Evolutionary conservation across 83 land plant species (phyloP).

Genomic region (Picea engelmannii): DNA sequence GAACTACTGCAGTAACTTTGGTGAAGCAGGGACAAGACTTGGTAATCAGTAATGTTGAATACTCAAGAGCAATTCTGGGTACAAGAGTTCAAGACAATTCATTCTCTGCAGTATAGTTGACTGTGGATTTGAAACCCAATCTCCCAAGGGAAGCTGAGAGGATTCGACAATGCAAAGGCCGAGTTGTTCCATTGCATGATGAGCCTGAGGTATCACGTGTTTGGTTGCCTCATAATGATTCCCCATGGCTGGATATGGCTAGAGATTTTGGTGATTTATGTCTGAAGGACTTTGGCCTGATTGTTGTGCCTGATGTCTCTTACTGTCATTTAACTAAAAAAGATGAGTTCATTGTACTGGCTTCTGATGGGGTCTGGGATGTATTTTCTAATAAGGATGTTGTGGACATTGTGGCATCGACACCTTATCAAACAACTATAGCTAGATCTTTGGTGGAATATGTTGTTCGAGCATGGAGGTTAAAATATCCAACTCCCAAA

Average conservation of each 20-base stretch:
- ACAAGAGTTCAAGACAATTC: conserved; percentile 35
- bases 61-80: conserved; percentile 53
- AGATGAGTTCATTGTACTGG: conserved; percentile 75
- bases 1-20: conserved; percentile 87
- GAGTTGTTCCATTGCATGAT: conserved; percentile 85
- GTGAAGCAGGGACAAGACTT: conserved; percentile 80
- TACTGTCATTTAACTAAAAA: conserved; percentile 48
- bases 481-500: conserved; percentile 65
- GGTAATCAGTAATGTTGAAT: conserved; percentile 50
- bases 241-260: conserved; percentile 87
- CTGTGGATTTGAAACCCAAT: conserved; percentile 60
- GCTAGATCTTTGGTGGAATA: conserved; percentile 71
- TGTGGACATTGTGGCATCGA: conserved; percentile 59
- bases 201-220: conserved; percentile 45
- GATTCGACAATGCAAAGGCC: conserved; percentile 73
- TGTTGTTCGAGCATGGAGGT: conserved; percentile 65
- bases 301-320: conserved; percentile 65
- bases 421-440: conserved; percentile 58
- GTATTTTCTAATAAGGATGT: conserved; percentile 65
- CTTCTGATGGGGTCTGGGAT: conserved; percentile 88
- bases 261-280: conserved; percentile 89
- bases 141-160: conserved; percentile 76
- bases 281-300: conserved; percentile 70
- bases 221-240: conserved; percentile 78
- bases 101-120: conserved; percentile 46